phyloP scores from a whole-genome alignment of 2,329 filamentous ascomycete genomes.

The Emmonsia crescens region DNA sequence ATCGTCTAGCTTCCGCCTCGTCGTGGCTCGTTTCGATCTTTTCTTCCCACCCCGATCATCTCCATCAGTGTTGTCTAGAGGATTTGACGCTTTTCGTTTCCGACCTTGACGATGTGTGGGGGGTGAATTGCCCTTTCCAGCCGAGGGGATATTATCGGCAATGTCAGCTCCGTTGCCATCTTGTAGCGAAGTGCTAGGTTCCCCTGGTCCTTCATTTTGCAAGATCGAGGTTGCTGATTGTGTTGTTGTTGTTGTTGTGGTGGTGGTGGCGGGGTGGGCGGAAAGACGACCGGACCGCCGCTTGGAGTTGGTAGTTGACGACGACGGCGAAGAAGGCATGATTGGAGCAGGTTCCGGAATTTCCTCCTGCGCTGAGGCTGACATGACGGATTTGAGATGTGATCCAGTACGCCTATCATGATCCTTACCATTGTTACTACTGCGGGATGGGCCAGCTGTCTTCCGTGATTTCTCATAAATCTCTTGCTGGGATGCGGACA shows the following conservation, averaged over 20 bases:
- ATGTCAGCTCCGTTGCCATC: neutral
- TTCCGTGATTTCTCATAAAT: neutral
- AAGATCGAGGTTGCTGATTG: neutral
- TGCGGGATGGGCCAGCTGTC: too few species aligned
- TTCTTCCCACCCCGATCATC: neutral
- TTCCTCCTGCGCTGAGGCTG: neutral
- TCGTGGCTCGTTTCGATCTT: neutral
- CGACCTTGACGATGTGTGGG: neutral
- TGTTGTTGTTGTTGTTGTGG: neutral
- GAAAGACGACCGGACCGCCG: neutral
- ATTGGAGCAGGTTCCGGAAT: neutral
- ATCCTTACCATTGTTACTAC: neutral
- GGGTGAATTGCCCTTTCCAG: neutral
- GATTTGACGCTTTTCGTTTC: conserved; percentile 5
- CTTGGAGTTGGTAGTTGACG: neutral
- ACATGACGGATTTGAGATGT: conserved; percentile 1
- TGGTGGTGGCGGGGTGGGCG: neutral
- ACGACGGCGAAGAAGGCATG: neutral
- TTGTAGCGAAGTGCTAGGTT: neutral
- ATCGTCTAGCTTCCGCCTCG: neutral
- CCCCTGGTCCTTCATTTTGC: neutral
- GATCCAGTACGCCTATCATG: neutral
- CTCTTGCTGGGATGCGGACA: neutral
- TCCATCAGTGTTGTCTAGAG: neutral
- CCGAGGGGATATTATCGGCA: neutral